Base-by-base conservation (phyloP, 257 asterid species). In the Plectranthus barbatus region DNA sequence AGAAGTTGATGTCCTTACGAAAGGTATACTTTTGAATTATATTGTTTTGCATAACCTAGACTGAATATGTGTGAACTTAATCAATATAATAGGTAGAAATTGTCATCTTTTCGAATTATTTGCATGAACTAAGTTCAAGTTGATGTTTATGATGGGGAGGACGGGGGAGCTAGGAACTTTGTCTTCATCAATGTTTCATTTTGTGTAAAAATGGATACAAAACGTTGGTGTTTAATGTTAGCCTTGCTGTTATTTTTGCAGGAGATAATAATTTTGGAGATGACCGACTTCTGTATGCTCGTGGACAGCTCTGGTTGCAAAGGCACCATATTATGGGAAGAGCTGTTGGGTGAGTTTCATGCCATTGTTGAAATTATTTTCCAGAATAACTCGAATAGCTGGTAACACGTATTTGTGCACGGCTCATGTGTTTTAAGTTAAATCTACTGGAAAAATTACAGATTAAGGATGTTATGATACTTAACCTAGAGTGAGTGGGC, bases 311-410 rank as follows among this genome's bases (percentile, higher is more conserved):
- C 41, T 93, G 99, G 99, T 79, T 93, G 64, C 83, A 90, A 36
- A 81, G 94, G 73, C 92, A 90, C 58, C 97, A 93, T 70, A 90
- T 93, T 56, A 87, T 93, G 99, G 99, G 99, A 67, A 84, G 99
- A 84, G 99, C 97, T 62, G 95, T 93, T 44, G 99, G 99, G 99
- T 93, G 72, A 90, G 90, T 76, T 76, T n/a, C n/a, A n/a, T n/a
- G n/a, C n/a, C 59, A 64, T 42, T 17, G 15, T 61, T 63, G 47
- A 50, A 61, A 39, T 49, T 67, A 42, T 36, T 45, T 51, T 56
- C 40, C 31, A 1, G 26, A 17, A 54, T 40, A 42, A 20, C 4
- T 1, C 55, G 2, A 67, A 39, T 13, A 61, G 51, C 48, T 56
- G 26, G 24, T 23, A 49, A 66, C 31, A 10, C n/a, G n/a, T 56